Conservation (phyloP, 768 basidiomycete species). For the Mrakia blollopis region DNA sequence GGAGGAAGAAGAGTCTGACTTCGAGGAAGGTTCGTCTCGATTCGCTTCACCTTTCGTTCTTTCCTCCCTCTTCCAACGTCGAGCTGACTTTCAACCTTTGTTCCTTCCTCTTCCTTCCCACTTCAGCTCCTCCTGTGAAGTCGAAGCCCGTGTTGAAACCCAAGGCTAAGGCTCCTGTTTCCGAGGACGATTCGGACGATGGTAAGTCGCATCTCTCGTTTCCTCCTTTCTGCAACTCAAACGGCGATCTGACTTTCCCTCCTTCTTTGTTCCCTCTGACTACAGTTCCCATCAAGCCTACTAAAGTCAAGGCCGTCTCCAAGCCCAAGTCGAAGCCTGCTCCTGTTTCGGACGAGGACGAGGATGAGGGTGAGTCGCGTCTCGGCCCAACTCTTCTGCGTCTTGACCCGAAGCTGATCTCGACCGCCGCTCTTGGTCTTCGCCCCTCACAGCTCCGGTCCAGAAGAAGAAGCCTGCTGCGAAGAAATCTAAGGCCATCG, state of each 20-base stretch:
- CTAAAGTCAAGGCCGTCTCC: background rate
- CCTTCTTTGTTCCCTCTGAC: background rate
- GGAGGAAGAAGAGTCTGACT: constrained; percentile 5
- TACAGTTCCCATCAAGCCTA: background rate
- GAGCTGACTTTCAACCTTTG: background rate
- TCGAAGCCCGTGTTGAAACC: background rate
- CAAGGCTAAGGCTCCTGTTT: background rate
- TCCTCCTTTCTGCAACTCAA: too few relatives aligned
- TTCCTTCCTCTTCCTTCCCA: too few relatives aligned
- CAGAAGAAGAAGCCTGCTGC: constrained; percentile 7
- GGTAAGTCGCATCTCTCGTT: background rate
- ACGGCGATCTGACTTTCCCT: background rate
- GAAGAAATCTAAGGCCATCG: constrained; percentile 25
- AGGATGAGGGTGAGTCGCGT: constrained; percentile 15
- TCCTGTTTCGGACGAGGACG: background rate
- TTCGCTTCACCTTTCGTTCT: background rate
- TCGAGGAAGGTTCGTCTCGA: too few relatives aligned
- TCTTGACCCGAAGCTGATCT: background rate
- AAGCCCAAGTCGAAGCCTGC: constrained; percentile 8
- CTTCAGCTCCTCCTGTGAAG: background rate
- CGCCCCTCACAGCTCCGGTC: background rate
- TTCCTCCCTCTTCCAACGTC: background rate
- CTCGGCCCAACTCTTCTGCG: background rate
- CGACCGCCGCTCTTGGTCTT: constrained; percentile 28
- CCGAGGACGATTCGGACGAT: constrained; percentile 14